Evolutionary conservation across 2,329 filamentous ascomycete species (phyloP), one percentile per base, ranked within the genome.

Genomic region (Nemania abortiva): DNA sequence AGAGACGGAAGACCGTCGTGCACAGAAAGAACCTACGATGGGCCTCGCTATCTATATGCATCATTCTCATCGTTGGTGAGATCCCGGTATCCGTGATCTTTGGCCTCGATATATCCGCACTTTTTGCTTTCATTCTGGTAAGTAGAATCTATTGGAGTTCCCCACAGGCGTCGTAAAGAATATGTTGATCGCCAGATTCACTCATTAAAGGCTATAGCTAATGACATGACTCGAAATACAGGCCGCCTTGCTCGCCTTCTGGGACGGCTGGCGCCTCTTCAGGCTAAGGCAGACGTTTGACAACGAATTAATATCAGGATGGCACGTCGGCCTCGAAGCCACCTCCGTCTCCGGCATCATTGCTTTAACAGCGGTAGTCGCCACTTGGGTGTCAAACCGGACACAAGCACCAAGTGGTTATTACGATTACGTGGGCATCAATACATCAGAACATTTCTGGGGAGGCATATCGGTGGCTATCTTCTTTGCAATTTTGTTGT

Each of bases 241-340:
- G 70, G 64, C 54, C 52, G 27, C 60, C 9, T 45, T 70, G 22
- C 61, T 72, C n/a, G 63, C 58, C 50, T 13, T 68, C 13, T 72
- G 70, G 70, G 62, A 72, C 22, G 56, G 58, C 37, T 70, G 62
- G 45, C 65, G 68, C n/a, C 70, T 72, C 20, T 56, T 70, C 54
- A 63, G 65, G 20, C 31, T 68, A 7, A 52, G 68, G 27, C 61
- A 63, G 42, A 68, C 66, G 37, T 62, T 61, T 7, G 55, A 61
- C 34, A 50, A 45, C 27, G 68, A 70, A 24, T 31, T 49, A 13
- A 63, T 72, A 58, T 72, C 70, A 9, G 50, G 56, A 34, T 70
- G 64, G 60, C 70, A 72, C 13, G 6, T 70, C 18, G 57, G 49
- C 24, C 50, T 63, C 13, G 70, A 72, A 27, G 45, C 7, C 20